These are phyloP conservation scores for Creolimax fragrantissima DNA, from an alignment of 78 protist species.

Conservation along the genomic window DNA sequence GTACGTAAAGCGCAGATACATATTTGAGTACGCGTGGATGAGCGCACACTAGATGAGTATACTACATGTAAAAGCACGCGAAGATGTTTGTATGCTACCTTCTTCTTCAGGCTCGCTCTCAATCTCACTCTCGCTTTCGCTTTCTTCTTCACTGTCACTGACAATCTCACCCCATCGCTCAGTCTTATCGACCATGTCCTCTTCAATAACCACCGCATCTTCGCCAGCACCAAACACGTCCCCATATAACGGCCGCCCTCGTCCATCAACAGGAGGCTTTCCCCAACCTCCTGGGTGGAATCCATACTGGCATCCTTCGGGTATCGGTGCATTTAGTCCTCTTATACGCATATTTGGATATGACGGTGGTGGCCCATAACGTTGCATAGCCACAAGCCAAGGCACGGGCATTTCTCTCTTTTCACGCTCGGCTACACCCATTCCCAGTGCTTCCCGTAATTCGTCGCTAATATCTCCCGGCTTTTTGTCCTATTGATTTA, in stretches of 20 bases:
- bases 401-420: slow-evolving; percentile 84
- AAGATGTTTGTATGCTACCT: too few species aligned
- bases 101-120: slow-evolving; percentile 56
- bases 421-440: slow-evolving; percentile 24
- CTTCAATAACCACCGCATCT: not conserved
- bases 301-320: slow-evolving; percentile 72
- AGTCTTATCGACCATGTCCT: not conserved
- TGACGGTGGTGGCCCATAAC: slow-evolving; percentile 91
- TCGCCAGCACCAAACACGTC: slow-evolving; percentile 46
- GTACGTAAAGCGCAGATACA: too few species aligned
- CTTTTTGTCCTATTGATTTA: slow-evolving; percentile 30
- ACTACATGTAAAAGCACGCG: too few species aligned
- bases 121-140: slow-evolving; percentile 50
- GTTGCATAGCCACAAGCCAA: slow-evolving; percentile 96
- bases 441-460: slow-evolving; percentile 75
- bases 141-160: slow-evolving; percentile 50
- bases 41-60: too few species aligned
- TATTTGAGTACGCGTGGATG: too few species aligned
- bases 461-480: slow-evolving; percentile 73
- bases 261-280: slow-evolving; percentile 80
- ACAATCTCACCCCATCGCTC: slow-evolving; percentile 51
- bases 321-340: slow-evolving; percentile 96
- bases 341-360: slow-evolving; percentile 90
- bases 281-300: slow-evolving; percentile 91
- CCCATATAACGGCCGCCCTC: slow-evolving; percentile 79